Conservation (phyloP, 2,329 filamentous ascomycete genomes). For the Claviceps citrina region DNA sequence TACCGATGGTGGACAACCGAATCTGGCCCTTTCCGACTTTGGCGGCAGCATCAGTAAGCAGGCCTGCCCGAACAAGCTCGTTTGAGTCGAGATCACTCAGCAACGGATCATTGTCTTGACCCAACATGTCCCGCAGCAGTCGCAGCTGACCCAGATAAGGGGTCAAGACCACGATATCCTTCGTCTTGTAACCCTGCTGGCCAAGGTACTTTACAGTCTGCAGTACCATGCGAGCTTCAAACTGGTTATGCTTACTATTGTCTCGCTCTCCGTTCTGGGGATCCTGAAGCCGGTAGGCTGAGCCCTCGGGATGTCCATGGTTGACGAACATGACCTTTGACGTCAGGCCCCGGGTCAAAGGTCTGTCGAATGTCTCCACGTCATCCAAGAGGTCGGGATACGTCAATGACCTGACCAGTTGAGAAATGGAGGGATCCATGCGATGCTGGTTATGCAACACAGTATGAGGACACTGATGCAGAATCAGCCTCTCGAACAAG, state of each 20-base stretch:
- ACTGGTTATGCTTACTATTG: conserved; percentile 41
- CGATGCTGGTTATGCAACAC: conserved; percentile 49
- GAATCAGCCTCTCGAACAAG: conserved; percentile 52
- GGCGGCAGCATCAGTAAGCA: conserved; percentile 38
- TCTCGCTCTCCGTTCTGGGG: conserved; percentile 31
- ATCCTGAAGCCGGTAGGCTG: conserved; percentile 25
- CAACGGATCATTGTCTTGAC: conserved; percentile 43
- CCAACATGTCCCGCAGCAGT: conserved; percentile 36
- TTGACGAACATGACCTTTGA: conserved; percentile 50
- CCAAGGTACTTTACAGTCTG: conserved; percentile 49
- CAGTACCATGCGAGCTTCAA: conserved; percentile 52
- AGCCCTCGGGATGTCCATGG: conserved; percentile 40
- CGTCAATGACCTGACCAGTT: conserved; percentile 35
- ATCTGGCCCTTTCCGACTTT: conserved; percentile 36
- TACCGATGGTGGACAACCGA: conserved; percentile 54
- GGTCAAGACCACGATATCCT: conserved; percentile 56
- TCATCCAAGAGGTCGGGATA: conserved; percentile 48
- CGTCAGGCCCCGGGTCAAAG: conserved; percentile 31
- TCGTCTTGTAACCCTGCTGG: conserved; percentile 51
- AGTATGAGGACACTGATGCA: conserved; percentile 35
- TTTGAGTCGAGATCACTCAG: conserved; percentile 53
- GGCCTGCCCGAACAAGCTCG: conserved; percentile 43
- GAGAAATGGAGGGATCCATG: conserved; percentile 55
- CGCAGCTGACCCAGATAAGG: conserved; percentile 45
- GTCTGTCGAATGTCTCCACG: conserved; percentile 29